Evolutionary conservation across 1,139 yeast genomes (phyloP).

Genomic region (Debaryomycetaceae sp.): DNA sequence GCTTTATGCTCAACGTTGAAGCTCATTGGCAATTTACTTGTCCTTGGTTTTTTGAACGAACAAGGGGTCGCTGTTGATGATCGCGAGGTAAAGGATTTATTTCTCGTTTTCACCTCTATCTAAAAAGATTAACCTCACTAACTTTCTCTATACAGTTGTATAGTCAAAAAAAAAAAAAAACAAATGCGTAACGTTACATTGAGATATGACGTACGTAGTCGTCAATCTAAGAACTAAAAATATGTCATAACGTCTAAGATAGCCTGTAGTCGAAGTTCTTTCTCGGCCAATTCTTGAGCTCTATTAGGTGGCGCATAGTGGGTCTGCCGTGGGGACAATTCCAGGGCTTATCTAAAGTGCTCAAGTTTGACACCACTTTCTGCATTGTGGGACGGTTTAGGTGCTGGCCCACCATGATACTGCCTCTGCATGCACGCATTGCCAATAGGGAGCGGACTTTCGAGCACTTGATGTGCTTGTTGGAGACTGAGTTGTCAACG

Average conservation of each 20-base stretch:
- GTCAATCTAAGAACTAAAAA: background rate
- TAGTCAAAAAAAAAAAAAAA: background rate
- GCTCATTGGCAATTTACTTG: background rate
- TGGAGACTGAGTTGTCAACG: conserved; percentile 13
- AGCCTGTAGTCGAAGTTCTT: background rate
- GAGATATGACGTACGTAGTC: background rate
- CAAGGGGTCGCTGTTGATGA: background rate
- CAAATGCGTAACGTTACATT: background rate
- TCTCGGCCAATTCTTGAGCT: conserved; percentile 45
- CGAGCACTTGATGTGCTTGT: conserved; percentile 56
- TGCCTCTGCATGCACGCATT: conserved; percentile 89
- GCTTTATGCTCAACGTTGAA: background rate
- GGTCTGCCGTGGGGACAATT: conserved; percentile 99
- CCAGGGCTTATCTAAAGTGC: conserved; percentile 89
- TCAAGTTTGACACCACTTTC: conserved; percentile 61
- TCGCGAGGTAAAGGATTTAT: background rate
- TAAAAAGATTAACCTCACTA: background rate
- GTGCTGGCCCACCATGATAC: conserved; percentile 89
- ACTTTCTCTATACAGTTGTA: background rate
- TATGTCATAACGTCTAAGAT: background rate
- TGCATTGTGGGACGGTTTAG: conserved; percentile 59
- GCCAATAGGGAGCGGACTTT: conserved; percentile 84
- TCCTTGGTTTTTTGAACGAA: background rate
- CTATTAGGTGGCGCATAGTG: conserved; percentile 85
- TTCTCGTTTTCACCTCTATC: background rate